Percentiles rank a stretch among this genome's conserved stretches.
Evolutionary conservation across 75 land plant genomes (phyloP).

Genomic region (Cunninghamia lanceolata): DNA sequence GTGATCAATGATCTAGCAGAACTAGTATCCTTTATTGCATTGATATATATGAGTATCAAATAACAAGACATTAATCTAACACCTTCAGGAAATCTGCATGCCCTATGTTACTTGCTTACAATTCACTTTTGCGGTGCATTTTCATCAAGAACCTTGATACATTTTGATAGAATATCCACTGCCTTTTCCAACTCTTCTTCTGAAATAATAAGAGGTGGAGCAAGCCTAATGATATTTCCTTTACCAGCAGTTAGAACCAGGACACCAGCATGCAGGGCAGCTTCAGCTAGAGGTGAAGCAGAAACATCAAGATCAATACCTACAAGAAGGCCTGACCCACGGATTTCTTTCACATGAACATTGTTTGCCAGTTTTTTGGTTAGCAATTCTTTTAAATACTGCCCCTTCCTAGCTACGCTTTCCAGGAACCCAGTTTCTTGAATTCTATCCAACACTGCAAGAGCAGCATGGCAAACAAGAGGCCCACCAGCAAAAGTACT

Average conservation of each 20-base stretch:
- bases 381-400: conserved; percentile 47
- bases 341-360: conserved; percentile 74
- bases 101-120: background rate
- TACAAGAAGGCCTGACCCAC: conserved; percentile 79
- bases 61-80: too few relatives aligned
- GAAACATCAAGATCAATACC: conserved; percentile 82
- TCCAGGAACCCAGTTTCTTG: conserved; percentile 64
- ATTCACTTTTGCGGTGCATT: background rate
- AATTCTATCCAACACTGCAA: conserved; percentile 73
- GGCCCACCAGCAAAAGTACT: conserved; percentile 96
- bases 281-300: conserved; percentile 65
- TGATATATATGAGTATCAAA: too few relatives aligned
- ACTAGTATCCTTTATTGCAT: too few relatives aligned
- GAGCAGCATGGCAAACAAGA: conserved; percentile 75
- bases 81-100: background rate
- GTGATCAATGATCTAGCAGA: background rate
- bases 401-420: conserved; percentile 67
- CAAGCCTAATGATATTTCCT: conserved; percentile 78
- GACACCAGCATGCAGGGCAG: conserved; percentile 68
- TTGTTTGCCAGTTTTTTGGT: conserved; percentile 43
- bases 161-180: conserved; percentile 44
- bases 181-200: conserved; percentile 60
- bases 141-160: conserved; percentile 42
- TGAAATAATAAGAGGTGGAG: conserved; percentile 82
- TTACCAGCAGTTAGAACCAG: conserved; percentile 75